phyloP scores from a whole-genome alignment of 208 protist species.

The Trypanosoma scelopori region DNA sequence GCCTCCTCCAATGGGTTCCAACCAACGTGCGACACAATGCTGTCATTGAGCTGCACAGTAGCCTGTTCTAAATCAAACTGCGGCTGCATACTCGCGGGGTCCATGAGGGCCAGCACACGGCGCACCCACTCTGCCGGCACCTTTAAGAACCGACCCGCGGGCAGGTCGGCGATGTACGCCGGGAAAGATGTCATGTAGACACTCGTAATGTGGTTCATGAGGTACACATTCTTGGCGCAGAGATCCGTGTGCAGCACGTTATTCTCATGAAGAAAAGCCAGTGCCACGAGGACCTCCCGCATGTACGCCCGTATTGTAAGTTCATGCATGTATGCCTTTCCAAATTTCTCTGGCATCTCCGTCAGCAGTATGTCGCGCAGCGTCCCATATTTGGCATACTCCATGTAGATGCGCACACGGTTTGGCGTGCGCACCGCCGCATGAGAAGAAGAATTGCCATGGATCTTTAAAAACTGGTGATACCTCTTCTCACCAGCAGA shows the following conservation, averaged over 20 bases:
- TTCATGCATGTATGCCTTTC: conserved; percentile 61
- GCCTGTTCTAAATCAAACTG: conserved; percentile 8
- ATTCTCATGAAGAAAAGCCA: conserved; percentile 75
- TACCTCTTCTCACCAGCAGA: background rate
- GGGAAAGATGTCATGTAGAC: conserved; percentile 71
- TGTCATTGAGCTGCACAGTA: conserved; percentile 8
- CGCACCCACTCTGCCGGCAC: conserved; percentile 36
- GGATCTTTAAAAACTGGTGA: background rate
- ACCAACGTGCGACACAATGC: conserved; percentile 12
- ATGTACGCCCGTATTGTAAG: conserved; percentile 70
- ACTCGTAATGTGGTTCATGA: conserved; percentile 37
- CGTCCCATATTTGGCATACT: conserved; percentile 66
- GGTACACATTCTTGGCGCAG: conserved; percentile 63
- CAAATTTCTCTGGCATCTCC: conserved; percentile 56
- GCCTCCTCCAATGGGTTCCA: background rate
- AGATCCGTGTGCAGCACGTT: conserved; percentile 74
- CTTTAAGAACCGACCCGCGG: conserved; percentile 37
- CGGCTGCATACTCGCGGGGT: conserved; percentile 32
- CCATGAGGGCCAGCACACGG: conserved; percentile 33
- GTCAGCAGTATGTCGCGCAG: conserved; percentile 46
- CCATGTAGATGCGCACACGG: conserved; percentile 69
- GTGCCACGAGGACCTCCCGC: conserved; percentile 74
- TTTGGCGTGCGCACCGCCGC: background rate
- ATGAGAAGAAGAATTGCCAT: background rate
- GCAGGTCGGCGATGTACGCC: conserved; percentile 77